Evolutionary conservation across 192 early-diverging fungal genomes (phyloP).

Genomic region (Backusella sp.): DNA sequence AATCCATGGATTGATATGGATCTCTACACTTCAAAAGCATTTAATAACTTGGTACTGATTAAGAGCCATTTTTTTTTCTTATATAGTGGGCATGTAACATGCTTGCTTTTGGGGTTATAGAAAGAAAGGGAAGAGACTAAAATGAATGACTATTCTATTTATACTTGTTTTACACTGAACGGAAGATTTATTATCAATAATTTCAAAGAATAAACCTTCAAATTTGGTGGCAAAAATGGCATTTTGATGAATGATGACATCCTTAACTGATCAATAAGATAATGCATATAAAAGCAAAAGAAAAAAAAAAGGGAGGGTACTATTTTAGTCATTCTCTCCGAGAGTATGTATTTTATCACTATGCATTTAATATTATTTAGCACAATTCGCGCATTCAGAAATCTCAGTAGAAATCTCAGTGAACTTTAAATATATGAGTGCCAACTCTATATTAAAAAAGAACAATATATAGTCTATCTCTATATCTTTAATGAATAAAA

Average conservation of each 20-base stretch:
- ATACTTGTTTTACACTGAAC: not conserved
- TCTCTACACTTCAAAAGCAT: not conserved
- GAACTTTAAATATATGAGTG: not conserved
- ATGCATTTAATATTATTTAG: not conserved
- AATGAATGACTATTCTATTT: not conserved
- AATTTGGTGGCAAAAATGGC: not conserved
- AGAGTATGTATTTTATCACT: not conserved
- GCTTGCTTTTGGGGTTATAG: not conserved
- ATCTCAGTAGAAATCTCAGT: not conserved
- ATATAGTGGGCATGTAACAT: no score
- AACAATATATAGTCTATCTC: not conserved
- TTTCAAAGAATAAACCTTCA: not conserved
- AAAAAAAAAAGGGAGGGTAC: not conserved
- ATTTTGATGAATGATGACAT: not conserved
- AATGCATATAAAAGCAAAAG: not conserved
- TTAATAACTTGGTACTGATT: not conserved
- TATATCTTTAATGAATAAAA: not conserved
- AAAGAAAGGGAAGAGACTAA: not conserved
- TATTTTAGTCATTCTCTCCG: slow-evolving; percentile 2
- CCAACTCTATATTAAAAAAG: not conserved
- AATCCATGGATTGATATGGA: not conserved
- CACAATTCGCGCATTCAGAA: not conserved
- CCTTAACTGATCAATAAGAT: not conserved
- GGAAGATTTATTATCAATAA: no score
- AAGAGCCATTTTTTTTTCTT: not conserved